phyloP scores from a whole-genome alignment of 345 rosid genomes.

The Eucalyptus cladocalyx region DNA sequence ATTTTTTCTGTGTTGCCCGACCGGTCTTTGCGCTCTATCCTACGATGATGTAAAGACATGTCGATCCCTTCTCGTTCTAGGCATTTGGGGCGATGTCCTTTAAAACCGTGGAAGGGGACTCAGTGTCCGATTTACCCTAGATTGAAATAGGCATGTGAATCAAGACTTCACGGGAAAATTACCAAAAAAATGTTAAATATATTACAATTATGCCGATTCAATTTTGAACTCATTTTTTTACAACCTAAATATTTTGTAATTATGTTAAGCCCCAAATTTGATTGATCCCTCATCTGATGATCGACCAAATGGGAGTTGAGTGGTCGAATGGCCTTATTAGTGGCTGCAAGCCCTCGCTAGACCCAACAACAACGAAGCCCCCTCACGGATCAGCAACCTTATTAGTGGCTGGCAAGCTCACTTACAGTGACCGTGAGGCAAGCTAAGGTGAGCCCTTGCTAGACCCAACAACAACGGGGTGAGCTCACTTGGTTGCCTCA shows the following conservation, averaged over 20 bases:
- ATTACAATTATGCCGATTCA: fast-evolving
- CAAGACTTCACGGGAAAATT: too few species aligned
- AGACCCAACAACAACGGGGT: fast-evolving
- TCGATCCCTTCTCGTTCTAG: not conserved
- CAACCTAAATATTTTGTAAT: too few species aligned
- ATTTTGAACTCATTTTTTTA: fast-evolving
- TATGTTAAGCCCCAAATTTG: too few species aligned
- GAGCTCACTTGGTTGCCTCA: too few species aligned
- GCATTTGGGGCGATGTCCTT: not conserved
- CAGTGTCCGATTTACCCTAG: not conserved
- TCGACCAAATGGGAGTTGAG: too few species aligned
- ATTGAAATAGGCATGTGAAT: not conserved
- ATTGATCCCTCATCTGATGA: too few species aligned
- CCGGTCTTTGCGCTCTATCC: not conserved
- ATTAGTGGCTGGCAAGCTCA: fast-evolving
- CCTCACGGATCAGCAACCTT: too few species aligned
- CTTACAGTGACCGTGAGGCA: fast-evolving
- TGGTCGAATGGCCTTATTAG: too few species aligned
- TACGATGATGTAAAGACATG: not conserved
- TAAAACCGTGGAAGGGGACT: not conserved
- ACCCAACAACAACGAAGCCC: fast-evolving
- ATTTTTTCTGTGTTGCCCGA: not conserved
- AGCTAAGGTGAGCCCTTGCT: fast-evolving
- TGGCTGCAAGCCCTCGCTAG: too few species aligned
- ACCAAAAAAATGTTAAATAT: too few species aligned